Evolutionary conservation across 345 rosid genomes (phyloP).

Genomic region (Rhodamnia argentea): DNA sequence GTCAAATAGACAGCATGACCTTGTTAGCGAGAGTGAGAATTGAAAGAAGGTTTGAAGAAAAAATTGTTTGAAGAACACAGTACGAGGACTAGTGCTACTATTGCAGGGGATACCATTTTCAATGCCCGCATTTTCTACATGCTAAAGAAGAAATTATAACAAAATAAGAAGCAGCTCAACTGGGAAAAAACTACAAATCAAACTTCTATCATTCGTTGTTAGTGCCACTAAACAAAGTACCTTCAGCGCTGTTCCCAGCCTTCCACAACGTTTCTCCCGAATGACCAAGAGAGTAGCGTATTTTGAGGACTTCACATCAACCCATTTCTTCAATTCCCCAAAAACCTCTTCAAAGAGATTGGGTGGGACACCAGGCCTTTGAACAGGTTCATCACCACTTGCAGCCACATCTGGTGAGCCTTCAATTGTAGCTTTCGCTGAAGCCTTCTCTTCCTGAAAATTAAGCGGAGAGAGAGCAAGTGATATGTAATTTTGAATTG

Average conservation of each 20-base stretch:
- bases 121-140: not conserved
- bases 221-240: conserved; percentile 17
- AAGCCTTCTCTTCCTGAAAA: conserved; percentile 36
- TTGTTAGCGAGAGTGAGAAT: not conserved
- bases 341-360: conserved; percentile 71
- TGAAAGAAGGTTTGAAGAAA: not conserved
- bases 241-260: conserved; percentile 89
- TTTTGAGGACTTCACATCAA: conserved; percentile 66
- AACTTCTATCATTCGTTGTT: not conserved
- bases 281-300: conserved; percentile 62
- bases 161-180: not conserved
- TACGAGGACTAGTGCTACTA: not conserved
- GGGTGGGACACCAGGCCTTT: conserved; percentile 22
- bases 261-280: conserved; percentile 57
- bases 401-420: conserved; percentile 24
- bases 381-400: conserved; percentile 14
- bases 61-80: not conserved
- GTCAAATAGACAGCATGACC: not conserved
- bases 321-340: conserved; percentile 82
- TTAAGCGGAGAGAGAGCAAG: not conserved
- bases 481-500: not conserved
- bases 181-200: not conserved
- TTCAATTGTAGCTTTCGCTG: conserved; percentile 15
- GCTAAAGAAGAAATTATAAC: not conserved
- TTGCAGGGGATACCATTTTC: not conserved